Percentiles rank a stretch among this genome's conserved stretches.
These are phyloP conservation scores for Penstemon davidsonii DNA, from an alignment of 257 asterid genomes.

Conservation along the genomic window DNA sequence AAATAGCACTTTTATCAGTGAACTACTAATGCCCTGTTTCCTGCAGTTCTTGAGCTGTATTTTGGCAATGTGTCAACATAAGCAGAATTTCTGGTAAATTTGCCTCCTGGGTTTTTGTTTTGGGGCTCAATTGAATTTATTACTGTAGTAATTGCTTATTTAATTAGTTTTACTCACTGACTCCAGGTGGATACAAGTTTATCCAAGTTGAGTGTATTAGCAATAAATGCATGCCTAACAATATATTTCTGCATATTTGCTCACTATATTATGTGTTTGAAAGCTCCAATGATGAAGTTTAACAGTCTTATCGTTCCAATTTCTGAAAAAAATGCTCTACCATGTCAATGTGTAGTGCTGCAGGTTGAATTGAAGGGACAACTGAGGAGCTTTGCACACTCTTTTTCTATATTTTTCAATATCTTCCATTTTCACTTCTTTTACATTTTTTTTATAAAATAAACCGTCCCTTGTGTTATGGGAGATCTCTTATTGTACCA, in stretches of 20 bases:
- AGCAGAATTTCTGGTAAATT: conserved; percentile 35
- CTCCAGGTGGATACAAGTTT: conserved; percentile 12
- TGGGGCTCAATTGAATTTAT: conserved; percentile 10
- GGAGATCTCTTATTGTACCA: no score
- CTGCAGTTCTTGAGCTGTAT: conserved; percentile 30
- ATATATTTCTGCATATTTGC: no score
- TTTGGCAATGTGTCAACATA: conserved; percentile 28
- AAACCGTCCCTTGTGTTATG: no score
- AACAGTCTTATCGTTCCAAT: conserved; percentile 54
- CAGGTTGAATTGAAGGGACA: conserved; percentile 68
- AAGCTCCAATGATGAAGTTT: conserved; percentile 59
- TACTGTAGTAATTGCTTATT: conserved; percentile 10
- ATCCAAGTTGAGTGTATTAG: conserved; percentile 13
- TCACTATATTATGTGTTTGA: not conserved
- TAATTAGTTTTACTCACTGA: conserved; percentile 1
- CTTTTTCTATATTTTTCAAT: not conserved
- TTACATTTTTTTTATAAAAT: not conserved
- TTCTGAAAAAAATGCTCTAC: conserved; percentile 43
- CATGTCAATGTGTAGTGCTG: conserved; percentile 28
- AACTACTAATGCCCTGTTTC: conserved; percentile 39
- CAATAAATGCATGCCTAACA: no score
- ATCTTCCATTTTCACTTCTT: not conserved
- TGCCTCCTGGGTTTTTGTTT: conserved; percentile 24
- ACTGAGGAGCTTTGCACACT: conserved; percentile 51
- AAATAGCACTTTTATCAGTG: conserved; percentile 34